phyloP scores from a whole-genome alignment of 768 basidiomycete species.

The Boletus coccyginus region DNA sequence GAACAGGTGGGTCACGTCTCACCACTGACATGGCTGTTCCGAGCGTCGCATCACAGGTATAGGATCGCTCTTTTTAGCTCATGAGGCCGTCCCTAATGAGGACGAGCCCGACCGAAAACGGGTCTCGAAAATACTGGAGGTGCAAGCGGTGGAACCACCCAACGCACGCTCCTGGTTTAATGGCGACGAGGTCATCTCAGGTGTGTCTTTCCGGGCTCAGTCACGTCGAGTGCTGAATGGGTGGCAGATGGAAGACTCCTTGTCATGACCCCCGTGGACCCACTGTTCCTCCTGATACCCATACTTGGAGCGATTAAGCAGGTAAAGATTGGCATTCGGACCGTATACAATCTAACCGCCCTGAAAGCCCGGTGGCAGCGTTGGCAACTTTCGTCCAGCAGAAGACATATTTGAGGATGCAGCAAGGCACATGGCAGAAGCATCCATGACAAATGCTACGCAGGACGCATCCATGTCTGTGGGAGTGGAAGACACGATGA shows the following conservation, averaged over 20 bases:
- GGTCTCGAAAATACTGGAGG: conserved; percentile 54
- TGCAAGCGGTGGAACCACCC: conserved; percentile 72
- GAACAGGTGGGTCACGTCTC: conserved; percentile 58
- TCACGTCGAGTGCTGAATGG: not conserved
- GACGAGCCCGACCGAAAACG: conserved; percentile 3
- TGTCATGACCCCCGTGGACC: conserved; percentile 81
- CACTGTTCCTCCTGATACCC: conserved; percentile 74
- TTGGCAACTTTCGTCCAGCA: conserved; percentile 58
- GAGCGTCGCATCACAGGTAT: conserved; percentile 40
- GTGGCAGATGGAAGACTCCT: conserved; percentile 76
- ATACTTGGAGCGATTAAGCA: conserved; percentile 52
- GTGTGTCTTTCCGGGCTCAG: conserved; percentile 36
- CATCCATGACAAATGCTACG: conserved; percentile 12
- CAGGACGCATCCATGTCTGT: conserved; percentile 32
- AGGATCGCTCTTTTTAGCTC: conserved; percentile 64
- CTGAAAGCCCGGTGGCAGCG: conserved; percentile 41
- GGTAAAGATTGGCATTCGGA: conserved; percentile 32
- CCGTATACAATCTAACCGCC: not conserved
- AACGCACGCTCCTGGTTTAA: conserved; percentile 84
- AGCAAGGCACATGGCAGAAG: conserved; percentile 38
- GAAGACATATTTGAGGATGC: conserved; percentile 85
- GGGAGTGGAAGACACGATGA: conserved; percentile 48
- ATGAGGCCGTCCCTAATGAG: conserved; percentile 20
- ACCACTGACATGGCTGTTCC: not conserved
- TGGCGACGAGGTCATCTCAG: conserved; percentile 62